Conservation (phyloP, 1,284 basidiomycete genomes). For the Cryptococcus floricola region DNA sequence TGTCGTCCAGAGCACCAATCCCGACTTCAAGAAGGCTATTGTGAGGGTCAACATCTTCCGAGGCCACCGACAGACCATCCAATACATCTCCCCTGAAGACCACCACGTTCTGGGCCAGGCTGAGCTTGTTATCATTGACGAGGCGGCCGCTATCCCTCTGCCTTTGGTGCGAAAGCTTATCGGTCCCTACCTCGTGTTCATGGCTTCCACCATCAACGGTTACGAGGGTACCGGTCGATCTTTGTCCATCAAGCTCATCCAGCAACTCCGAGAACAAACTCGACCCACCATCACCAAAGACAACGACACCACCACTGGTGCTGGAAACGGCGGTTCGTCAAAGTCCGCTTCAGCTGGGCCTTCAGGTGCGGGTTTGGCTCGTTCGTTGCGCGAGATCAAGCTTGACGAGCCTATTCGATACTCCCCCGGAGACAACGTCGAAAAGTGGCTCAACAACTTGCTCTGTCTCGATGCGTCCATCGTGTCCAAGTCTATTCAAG, state of each 20-base stretch:
- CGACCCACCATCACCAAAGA: constrained; percentile 59
- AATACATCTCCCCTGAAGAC: constrained; percentile 98
- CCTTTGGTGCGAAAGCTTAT: constrained; percentile 91
- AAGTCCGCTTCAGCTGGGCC: constrained; percentile 42
- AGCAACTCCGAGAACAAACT: constrained; percentile 88
- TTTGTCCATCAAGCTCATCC: constrained; percentile 93
- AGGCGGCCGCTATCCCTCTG: constrained; percentile 96
- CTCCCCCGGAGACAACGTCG: constrained; percentile 77
- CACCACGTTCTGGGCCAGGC: constrained; percentile 96
- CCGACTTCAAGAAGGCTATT: constrained; percentile 92
- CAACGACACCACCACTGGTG: constrained; percentile 43
- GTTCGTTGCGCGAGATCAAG: constrained; percentile 88
- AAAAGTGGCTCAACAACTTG: constrained; percentile 89
- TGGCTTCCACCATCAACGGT: constrained; percentile 97
- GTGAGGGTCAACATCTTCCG: constrained; percentile 94
- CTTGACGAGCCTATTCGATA: constrained; percentile 95
- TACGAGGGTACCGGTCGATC: constrained; percentile 99
- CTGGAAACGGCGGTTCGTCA: constrained; percentile 28
- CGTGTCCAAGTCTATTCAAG: constrained; percentile 61
- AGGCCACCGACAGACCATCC: constrained; percentile 88
- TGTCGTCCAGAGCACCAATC: constrained; percentile 87
- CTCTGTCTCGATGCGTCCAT: constrained; percentile 92
- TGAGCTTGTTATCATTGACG: constrained; percentile 95
- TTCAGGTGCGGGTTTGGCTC: constrained; percentile 53
- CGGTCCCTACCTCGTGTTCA: constrained; percentile 96